Evolutionary conservation across 148 eudicot species (phyloP).

Genomic region (Dianthus caryophyllus): DNA sequence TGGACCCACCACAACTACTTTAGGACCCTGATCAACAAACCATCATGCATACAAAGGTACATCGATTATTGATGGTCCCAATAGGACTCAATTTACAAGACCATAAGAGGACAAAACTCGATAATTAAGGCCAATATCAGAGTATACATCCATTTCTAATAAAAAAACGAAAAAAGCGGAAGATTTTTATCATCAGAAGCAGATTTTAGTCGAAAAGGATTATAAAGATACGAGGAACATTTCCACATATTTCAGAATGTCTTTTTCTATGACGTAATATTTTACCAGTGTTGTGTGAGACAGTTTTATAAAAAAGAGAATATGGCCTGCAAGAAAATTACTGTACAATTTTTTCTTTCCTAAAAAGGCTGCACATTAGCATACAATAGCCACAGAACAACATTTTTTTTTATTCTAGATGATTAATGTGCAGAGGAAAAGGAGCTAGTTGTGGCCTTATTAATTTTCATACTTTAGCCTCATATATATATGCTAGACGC

Average conservation of each 20-base stretch:
- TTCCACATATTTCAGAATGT: neutral
- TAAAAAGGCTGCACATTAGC: neutral
- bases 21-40: slow-evolving; percentile 60
- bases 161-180: neutral
- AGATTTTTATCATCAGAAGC: neutral
- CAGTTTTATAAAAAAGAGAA: neutral
- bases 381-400: neutral
- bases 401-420: neutral
- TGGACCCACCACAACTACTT: slow-evolving; percentile 95
- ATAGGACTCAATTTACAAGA: too few relatives aligned
- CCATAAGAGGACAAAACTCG: too few relatives aligned
- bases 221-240: neutral
- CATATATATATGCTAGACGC: neutral
- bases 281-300: neutral
- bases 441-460: neutral
- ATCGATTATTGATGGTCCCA: neutral
- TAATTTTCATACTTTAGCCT: neutral
- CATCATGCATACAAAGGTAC: neutral
- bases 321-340: neutral
- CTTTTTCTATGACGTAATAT: neutral
- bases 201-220: neutral
- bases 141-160: neutral
- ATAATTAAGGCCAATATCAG: neutral
- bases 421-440: neutral
- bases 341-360: neutral